Percentiles rank a stretch among this genome's conserved stretches.
Conservation (phyloP, 2,329 filamentous ascomycete species). For the Paraphaeosphaeria minitans region DNA sequence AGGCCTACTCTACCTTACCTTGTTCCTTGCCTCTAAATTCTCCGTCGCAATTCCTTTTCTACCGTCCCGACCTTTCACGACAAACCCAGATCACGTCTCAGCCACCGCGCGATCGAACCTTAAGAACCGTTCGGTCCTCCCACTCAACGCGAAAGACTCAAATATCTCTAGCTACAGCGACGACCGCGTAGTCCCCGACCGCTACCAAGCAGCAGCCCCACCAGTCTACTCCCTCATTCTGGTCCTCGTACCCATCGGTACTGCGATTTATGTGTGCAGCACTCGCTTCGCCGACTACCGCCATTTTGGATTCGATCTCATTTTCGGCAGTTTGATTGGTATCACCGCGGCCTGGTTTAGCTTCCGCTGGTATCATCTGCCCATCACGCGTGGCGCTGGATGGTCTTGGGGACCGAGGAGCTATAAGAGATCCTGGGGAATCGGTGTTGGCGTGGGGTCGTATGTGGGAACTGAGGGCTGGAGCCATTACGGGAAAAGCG, state of each 20-base stretch:
- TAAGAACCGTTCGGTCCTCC: conserved; percentile 26
- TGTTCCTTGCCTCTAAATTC: conserved; percentile 87
- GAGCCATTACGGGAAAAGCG: conserved; percentile 25
- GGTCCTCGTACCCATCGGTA: conserved; percentile 71
- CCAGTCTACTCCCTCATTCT: conserved; percentile 78
- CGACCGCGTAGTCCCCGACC: conserved; percentile 57
- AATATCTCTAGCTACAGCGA: conserved; percentile 24
- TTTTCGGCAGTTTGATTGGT: conserved; percentile 83
- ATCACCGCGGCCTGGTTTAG: conserved; percentile 71
- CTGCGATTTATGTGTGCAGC: conserved; percentile 79
- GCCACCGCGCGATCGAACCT: conserved; percentile 48
- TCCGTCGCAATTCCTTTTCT: conserved; percentile 75
- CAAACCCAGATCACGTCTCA: conserved; percentile 56
- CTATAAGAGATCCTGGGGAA: conserved; percentile 75
- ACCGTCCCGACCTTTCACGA: conserved; percentile 53
- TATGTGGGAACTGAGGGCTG: conserved; percentile 57
- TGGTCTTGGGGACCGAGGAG: conserved; percentile 88
- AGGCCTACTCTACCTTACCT: conserved; percentile 81
- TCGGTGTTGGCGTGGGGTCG: conserved; percentile 64
- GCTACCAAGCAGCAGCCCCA: conserved; percentile 78
- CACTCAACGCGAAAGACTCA: conserved; percentile 33
- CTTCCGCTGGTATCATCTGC: conserved; percentile 86
- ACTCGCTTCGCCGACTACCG: conserved; percentile 88
- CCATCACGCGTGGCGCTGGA: conserved; percentile 76
- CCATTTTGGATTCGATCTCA: conserved; percentile 90